Percentiles rank a stretch among this genome's conserved stretches.
phyloP scores from a whole-genome alignment of 768 basidiomycete species.

The Serpula lacrymans region DNA sequence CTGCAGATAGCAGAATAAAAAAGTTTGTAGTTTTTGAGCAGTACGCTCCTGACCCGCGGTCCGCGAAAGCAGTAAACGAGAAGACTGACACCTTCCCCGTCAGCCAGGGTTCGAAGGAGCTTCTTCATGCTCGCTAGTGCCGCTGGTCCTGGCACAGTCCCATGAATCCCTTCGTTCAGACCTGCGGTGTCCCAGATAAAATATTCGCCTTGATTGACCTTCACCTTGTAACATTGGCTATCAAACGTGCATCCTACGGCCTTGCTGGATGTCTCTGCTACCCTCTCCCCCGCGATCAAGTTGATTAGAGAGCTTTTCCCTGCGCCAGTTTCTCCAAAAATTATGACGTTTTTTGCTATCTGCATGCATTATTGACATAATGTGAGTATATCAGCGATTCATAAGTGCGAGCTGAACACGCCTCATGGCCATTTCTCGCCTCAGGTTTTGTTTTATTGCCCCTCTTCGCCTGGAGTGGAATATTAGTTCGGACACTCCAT shows the following conservation, averaged over 20 bases:
- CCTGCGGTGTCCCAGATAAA: slow-evolving; percentile 32
- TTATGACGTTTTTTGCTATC: slow-evolving; percentile 34
- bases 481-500: too few relatives aligned
- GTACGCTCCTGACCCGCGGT: slow-evolving; percentile 22
- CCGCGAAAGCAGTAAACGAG: slow-evolving; percentile 34
- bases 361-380: too few relatives aligned
- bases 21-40: slow-evolving; percentile 26
- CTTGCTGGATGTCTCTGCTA: slow-evolving; percentile 26
- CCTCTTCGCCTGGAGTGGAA: too few relatives aligned
- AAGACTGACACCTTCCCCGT: slow-evolving; percentile 23
- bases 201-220: slow-evolving; percentile 14
- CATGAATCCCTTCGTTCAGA: slow-evolving; percentile 27
- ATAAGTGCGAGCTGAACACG: too few relatives aligned
- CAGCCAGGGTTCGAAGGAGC: slow-evolving; percentile 30
- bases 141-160: slow-evolving; percentile 20
- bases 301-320: slow-evolving; percentile 43
- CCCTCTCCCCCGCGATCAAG: slow-evolving; percentile 25
- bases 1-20: slow-evolving; percentile 27
- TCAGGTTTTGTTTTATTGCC: too few relatives aligned
- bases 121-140: slow-evolving; percentile 24
- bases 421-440: too few relatives aligned
- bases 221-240: slow-evolving; percentile 18
- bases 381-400: too few relatives aligned
- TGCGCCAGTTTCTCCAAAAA: slow-evolving; percentile 39
- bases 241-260: slow-evolving; percentile 34